Conservation (phyloP, 345 rosid genomes). For the Luvunga scandens region DNA sequence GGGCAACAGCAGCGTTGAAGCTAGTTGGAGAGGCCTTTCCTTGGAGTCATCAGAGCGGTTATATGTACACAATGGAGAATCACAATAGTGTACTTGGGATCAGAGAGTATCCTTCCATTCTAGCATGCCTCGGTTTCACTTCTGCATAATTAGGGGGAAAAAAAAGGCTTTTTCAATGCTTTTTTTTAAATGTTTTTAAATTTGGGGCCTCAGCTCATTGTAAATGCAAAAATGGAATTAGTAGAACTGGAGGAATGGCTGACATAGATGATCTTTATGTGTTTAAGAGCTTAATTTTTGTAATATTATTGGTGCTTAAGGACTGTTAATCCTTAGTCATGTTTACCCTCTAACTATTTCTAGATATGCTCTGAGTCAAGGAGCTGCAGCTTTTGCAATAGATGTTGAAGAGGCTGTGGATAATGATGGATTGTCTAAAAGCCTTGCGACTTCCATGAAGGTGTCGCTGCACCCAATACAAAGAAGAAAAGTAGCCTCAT, state of each 20-base stretch:
- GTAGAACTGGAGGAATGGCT: not conserved
- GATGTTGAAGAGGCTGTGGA: constrained; percentile 56
- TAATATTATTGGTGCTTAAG: not conserved
- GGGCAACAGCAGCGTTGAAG: constrained; percentile 91
- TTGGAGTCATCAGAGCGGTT: constrained; percentile 65
- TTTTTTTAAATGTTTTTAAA: not conserved
- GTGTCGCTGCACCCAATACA: constrained; percentile 50
- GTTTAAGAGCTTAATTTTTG: not conserved
- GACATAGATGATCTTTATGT: not conserved
- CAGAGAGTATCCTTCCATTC: constrained; percentile 75
- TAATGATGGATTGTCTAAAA: constrained; percentile 21
- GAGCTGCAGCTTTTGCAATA: constrained; percentile 79
- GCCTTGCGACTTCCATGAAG: constrained; percentile 34
- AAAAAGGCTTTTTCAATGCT: not conserved
- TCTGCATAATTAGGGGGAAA: not conserved
- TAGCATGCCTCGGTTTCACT: not conserved
- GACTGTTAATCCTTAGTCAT: constrained; percentile 6
- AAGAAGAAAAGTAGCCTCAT: constrained; percentile 45
- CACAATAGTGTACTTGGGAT: constrained; percentile 98
- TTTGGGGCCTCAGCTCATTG: not conserved
- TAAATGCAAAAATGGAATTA: not conserved
- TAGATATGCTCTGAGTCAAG: constrained; percentile 76
- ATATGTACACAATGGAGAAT: constrained; percentile 87
- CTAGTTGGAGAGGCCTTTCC: constrained; percentile 94
- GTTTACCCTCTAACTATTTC: constrained; percentile 27